Evolutionary conservation across 345 rosid species (phyloP).

Genomic region (Populus nigra): DNA sequence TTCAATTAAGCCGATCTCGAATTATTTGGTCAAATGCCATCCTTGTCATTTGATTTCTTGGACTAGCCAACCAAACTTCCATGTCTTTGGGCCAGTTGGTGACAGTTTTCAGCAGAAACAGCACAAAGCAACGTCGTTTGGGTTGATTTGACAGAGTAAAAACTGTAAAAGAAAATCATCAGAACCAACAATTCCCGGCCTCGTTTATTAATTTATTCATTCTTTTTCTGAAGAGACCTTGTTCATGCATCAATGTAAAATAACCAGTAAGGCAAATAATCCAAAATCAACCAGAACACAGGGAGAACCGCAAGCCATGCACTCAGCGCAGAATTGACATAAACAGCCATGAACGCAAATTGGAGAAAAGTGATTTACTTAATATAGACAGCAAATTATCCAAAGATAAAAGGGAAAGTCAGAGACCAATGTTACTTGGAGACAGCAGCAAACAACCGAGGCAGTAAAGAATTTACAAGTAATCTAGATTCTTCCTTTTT

Average conservation of each 20-base stretch:
- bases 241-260: background rate
- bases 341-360: background rate
- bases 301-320: background rate
- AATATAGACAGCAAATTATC: background rate
- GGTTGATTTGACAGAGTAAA: background rate
- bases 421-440: background rate
- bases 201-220: background rate
- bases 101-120: background rate
- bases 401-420: background rate
- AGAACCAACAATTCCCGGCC: background rate
- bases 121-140: background rate
- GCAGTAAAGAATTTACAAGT: constrained; percentile 35
- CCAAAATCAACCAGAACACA: background rate
- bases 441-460: background rate
- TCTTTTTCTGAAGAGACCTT: background rate
- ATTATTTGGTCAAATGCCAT: background rate
- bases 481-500: constrained; percentile 8
- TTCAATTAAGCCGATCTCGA: background rate
- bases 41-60: background rate
- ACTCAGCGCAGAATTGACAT: background rate
- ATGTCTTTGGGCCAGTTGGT: background rate
- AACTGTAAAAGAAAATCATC: background rate
- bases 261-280: background rate
- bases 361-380: background rate
- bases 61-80: background rate